A percentile compares a stretch with the other conserved stretches of the same genome.
phyloP scores from a whole-genome alignment of 306 rosid species.

The Comarum palustre region DNA sequence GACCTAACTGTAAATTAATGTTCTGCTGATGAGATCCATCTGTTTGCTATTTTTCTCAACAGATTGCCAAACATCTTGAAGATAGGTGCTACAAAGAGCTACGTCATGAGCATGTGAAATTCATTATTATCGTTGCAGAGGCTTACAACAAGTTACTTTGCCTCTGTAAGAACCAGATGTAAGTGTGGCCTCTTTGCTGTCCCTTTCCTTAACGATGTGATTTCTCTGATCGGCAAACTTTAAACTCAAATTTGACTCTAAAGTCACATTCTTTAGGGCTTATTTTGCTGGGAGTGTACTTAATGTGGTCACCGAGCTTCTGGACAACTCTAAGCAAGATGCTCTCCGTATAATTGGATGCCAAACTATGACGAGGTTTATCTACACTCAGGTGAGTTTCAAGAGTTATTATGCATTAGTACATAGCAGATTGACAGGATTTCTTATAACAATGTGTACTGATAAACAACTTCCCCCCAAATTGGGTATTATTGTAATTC shows the following conservation, averaged over 20 bases:
- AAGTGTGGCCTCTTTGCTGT: slow-evolving; percentile 43
- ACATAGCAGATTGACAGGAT: neutral
- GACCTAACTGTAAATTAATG: neutral
- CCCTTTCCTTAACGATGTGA: neutral
- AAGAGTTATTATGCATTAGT: neutral
- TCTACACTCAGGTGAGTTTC: slow-evolving; percentile 68
- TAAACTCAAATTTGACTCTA: neutral
- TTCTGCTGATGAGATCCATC: slow-evolving; percentile 28
- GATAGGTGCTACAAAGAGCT: slow-evolving; percentile 92
- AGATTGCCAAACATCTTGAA: slow-evolving; percentile 95
- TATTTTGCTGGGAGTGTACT: slow-evolving; percentile 78
- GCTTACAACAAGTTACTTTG: slow-evolving; percentile 76
- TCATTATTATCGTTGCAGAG: slow-evolving; percentile 59
- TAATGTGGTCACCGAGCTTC: slow-evolving; percentile 67
- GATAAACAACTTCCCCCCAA: neutral
- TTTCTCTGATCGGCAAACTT: neutral
- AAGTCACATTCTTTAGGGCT: slow-evolving; percentile 53
- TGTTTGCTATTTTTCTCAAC: slow-evolving; percentile 16
- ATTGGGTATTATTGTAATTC: neutral
- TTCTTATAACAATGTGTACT: neutral
- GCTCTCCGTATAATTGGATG: slow-evolving; percentile 69
- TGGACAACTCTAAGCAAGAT: slow-evolving; percentile 74
- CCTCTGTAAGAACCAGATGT: slow-evolving; percentile 88
- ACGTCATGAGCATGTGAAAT: slow-evolving; percentile 58
- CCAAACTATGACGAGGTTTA: slow-evolving; percentile 75